Evolutionary conservation across 208 protist genomes (phyloP), one percentile per base, ranked within the genome.

Genomic region (Crithidia fasciculata): DNA sequence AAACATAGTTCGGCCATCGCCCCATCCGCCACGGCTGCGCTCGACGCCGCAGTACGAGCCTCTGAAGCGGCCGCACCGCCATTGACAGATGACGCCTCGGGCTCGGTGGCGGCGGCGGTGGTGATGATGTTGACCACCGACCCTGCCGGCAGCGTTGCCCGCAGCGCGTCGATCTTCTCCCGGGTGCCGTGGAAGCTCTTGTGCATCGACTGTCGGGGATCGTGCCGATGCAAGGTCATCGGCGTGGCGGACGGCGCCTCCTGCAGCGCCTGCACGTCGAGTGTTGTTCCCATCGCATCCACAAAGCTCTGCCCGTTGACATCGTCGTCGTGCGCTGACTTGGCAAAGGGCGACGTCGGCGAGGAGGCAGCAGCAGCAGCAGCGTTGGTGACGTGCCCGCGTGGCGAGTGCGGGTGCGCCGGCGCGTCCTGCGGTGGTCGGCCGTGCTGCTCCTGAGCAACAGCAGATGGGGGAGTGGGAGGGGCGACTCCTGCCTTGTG

Each of bases 261-360:
- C 49, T 79, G 78, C 13, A 88, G 39, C 8, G 59, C 75, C 44
- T 81, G 60, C 0, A 91, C 78, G 63, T 91, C 81, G 15, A 91
- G 71, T 40, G 73, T 80, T 2, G 86, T 82, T 15, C 83, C 86
- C 18, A 81, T 67, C 8, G 71, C 77, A 64, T 91, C 86, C 4
- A 77, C 63, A 62, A 88, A 91, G 45, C 82, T 75, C 56, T 65
- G 76, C n/a, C 50, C 66, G 18, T 18, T 45, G 59, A 49, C 18
- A n/a, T 73, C 65, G 0, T 47, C 28, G n/a, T 68, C 59, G 39
- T 62, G 41, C 56, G 45, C 39, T 3, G 54, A 7, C 10, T 45
- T 15, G 37, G 28, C 28, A 28, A 28, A 28, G 28, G 28, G 28
- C 28, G 28, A 28, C 28, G 28, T 28, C 28, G 28, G 28, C 28